Conservation (phyloP, 805 yeast species). For the Pichia rugopelliculosa region DNA sequence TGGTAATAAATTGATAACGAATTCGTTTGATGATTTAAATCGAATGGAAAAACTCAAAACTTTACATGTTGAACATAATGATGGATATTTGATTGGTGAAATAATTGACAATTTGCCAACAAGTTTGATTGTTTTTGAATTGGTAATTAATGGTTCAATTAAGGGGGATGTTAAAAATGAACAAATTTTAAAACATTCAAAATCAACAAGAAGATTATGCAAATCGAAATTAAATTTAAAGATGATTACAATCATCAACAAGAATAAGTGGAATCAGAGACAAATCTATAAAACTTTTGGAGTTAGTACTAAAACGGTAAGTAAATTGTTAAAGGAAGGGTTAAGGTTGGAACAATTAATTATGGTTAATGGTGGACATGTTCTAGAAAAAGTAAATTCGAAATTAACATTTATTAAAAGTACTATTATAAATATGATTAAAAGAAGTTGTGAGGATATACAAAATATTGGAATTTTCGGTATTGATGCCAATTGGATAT, state of each 20-base stretch:
- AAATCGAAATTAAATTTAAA: neutral
- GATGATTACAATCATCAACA: constrained; percentile 1
- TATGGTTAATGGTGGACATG: neutral
- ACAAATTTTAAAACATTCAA: neutral
- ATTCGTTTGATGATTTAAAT: neutral
- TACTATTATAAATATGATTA: neutral
- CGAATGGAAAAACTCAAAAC: neutral
- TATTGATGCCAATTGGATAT: constrained; percentile 5
- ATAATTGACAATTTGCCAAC: neutral
- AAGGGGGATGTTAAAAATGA: neutral
- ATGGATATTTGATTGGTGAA: neutral
- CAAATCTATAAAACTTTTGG: neutral
- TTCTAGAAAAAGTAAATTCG: neutral
- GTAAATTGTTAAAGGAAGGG: neutral
- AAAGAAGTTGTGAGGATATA: neutral
- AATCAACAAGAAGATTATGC: neutral
- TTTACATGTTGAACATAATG: neutral
- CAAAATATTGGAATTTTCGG: constrained; percentile 8
- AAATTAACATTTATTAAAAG: neutral
- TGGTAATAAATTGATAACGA: neutral
- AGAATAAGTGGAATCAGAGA: neutral
- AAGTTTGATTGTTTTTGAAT: constrained; percentile 1
- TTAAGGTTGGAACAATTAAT: neutral
- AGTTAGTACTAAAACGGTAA: neutral
- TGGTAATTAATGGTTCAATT: neutral